phyloP scores from a whole-genome alignment of 305 asterid genomes.

The Withania somnifera region DNA sequence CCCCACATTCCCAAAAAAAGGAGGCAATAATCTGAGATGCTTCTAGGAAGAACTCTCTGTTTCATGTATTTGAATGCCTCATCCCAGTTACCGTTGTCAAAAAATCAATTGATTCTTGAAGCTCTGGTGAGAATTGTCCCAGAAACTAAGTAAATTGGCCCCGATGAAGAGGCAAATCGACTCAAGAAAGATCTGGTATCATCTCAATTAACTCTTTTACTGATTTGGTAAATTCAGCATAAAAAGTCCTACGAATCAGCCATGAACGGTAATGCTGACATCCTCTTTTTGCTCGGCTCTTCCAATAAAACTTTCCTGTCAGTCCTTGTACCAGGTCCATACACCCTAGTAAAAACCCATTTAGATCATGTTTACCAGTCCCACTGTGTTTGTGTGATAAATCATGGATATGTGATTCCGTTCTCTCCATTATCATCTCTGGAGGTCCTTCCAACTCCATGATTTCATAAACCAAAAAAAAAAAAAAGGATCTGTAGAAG shows the following conservation, averaged over 20 bases:
- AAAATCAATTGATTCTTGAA: neutral
- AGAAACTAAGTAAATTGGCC: neutral
- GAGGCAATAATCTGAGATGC: neutral
- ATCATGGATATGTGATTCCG: neutral
- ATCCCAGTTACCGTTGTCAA: neutral
- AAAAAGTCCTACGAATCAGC: neutral
- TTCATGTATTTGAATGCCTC: neutral
- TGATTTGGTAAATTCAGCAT: neutral
- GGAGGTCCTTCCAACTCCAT: neutral
- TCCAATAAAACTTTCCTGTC: neutral
- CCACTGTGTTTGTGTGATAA: neutral
- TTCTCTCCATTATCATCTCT: neutral
- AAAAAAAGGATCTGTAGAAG: too few relatives aligned
- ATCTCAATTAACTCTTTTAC: neutral
- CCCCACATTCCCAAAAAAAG: neutral
- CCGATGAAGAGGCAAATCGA: neutral
- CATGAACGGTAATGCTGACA: neutral
- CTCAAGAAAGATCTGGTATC: neutral
- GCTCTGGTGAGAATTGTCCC: neutral
- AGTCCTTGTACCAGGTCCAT: neutral
- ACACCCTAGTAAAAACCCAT: neutral
- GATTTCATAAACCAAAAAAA: neutral
- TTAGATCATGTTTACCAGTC: neutral
- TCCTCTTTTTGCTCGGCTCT: neutral
- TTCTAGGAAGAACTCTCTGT: neutral